Base-by-base conservation (phyloP, 2,329 filamentous ascomycete species). In the Colletotrichum chrysophilum region DNA sequence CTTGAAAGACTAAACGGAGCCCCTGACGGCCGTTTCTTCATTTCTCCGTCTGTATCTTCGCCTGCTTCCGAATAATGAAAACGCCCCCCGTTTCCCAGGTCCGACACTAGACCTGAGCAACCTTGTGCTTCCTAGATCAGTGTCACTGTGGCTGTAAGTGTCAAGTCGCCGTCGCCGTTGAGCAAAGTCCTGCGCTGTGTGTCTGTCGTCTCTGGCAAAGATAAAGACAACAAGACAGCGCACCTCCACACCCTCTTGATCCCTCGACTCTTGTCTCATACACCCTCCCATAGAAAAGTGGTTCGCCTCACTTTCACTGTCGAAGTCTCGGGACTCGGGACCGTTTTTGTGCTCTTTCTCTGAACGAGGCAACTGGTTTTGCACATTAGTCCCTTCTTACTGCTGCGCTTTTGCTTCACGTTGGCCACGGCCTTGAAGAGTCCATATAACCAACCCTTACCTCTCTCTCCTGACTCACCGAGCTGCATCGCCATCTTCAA, bases 241-340 rank as follows among this genome's bases (percentile, higher is more conserved):
- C 32, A 58, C 34, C 65, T 66, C n/a, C 66, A 70, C 74, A 70
- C 74, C 70, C 71, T 62, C 71, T 65, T 62, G 10, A 12, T 28
- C 18, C 30, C 36, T 62, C 71, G n/a, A 48, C 43, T 64, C 69
- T 69, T 75, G 66, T 70, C 66, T 75, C 61, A 71, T 70, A 55
- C 24, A 66, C 66, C 66, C 66, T 36, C 66, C 65, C 48, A 34
- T n/a, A 70, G 56, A 61, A 30, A 18, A 52, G 10, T 66, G 38
- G 58, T 66, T 48, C 74, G 74, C 74, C 74, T 76, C 66, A 76
- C 71, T 76, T 76, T 75, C 14, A 55, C 24, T 21, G 21, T 66
- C 52, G 16, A 70, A 21, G 26, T 66, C 66, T 66, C 48, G 24
- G 28, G 55, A 62, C 60, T 66, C 32, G 61, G 18, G 7, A 26